phyloP scores from a whole-genome alignment of 257 asterid genomes.

The Jacaranda mimosifolia region DNA sequence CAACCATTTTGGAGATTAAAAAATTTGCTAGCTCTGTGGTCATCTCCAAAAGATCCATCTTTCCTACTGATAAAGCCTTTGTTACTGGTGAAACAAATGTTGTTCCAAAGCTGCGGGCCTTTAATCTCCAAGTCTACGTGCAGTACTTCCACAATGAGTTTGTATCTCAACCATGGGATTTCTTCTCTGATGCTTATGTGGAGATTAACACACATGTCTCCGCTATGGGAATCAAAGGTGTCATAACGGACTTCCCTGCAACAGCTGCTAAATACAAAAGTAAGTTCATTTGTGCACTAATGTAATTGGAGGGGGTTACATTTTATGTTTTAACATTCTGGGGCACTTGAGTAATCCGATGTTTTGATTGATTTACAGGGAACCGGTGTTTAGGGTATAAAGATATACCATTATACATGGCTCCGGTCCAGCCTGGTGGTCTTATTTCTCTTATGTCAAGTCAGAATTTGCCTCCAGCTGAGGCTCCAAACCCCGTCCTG shows the following conservation, averaged over 20 bases:
- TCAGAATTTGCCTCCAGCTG: conserved; percentile 62
- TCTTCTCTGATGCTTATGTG: conserved; percentile 72
- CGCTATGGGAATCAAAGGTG: conserved; percentile 52
- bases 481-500: conserved; percentile 75
- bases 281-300: conserved; percentile 49
- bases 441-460: conserved; percentile 51
- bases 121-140: conserved; percentile 64
- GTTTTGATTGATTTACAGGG: conserved; percentile 52
- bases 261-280: conserved; percentile 82
- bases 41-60: conserved; percentile 62
- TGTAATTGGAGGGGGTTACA: neutral
- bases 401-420: conserved; percentile 61
- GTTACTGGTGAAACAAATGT: conserved; percentile 50
- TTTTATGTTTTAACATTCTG: too few species aligned
- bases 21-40: conserved; percentile 71
- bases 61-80: conserved; percentile 49
- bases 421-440: conserved; percentile 59
- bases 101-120: conserved; percentile 63
- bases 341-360: too few species aligned
- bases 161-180: conserved; percentile 89
- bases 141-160: conserved; percentile 74
- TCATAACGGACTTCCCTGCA: conserved; percentile 72
- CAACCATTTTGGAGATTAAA: conserved; percentile 68
- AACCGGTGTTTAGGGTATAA: conserved; percentile 73
- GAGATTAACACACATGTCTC: conserved; percentile 60